Conservation (phyloP, 495 filamentous ascomycete species). For the Bacidia gigantensis region DNA sequence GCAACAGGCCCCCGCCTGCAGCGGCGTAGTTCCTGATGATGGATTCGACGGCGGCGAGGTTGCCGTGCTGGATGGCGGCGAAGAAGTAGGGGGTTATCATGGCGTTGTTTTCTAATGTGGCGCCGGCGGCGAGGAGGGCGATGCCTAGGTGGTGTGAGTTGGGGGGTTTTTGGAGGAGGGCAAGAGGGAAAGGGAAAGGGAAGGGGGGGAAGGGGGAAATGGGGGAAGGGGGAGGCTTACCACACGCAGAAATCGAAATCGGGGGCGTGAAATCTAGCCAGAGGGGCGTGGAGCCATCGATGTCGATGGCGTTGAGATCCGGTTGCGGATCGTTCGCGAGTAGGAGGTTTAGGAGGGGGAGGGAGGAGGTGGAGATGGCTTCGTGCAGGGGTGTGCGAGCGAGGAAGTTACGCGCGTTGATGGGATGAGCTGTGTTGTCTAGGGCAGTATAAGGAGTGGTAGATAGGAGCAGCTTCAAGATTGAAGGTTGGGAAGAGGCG, state of each 20-base stretch:
- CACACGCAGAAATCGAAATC: no score
- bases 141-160: no score
- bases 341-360: neutral
- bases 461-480: neutral
- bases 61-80: constrained; percentile 5
- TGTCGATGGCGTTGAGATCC: constrained; percentile 3
- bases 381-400: constrained; percentile 8
- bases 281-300: constrained; percentile 40
- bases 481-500: neutral
- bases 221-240: no score
- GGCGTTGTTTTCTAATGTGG: neutral
- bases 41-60: neutral
- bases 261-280: constrained; percentile 30
- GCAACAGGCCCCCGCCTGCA: neutral
- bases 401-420: constrained; percentile 2
- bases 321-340: neutral
- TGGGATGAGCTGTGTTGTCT: neutral
- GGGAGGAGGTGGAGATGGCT: neutral
- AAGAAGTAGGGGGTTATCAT: constrained; percentile 9
- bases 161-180: no score
- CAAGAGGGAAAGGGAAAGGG: no score
- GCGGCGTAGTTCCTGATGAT: constrained; percentile 7
- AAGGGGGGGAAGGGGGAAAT: no score
- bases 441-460: neutral
- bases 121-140: constrained; percentile 7